phyloP scores from a whole-genome alignment of 441 rosid genomes.

The Erysimum pusillum region DNA sequence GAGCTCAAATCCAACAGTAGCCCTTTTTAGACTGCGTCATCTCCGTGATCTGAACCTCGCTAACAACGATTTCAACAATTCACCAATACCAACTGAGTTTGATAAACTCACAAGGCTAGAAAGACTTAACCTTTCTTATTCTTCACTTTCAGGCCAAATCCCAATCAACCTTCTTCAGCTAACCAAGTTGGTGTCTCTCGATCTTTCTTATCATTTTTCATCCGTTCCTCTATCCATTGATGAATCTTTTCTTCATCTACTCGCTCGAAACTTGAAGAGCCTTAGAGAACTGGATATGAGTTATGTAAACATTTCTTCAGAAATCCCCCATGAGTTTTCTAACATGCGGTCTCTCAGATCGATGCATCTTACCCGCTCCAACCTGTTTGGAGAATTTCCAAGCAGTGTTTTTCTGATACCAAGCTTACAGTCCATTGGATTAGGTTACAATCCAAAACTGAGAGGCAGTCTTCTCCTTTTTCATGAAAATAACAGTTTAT shows the following conservation, averaged over 20 bases:
- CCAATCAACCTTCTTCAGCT: constrained; percentile 40
- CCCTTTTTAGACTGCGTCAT: too few relatives aligned
- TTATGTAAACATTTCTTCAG: not conserved
- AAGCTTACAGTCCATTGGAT: not conserved
- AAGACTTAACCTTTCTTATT: not conserved
- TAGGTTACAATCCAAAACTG: not conserved
- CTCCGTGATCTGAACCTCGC: too few relatives aligned
- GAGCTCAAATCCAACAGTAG: too few relatives aligned
- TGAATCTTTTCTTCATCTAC: not conserved
- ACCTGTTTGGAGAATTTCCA: not conserved
- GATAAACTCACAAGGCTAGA: not conserved
- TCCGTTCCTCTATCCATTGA: not conserved
- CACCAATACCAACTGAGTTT: too few relatives aligned
- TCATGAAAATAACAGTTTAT: not conserved
- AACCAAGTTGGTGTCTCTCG: constrained; percentile 15
- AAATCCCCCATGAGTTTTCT: not conserved
- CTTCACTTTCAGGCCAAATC: constrained; percentile 6
- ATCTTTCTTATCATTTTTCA: not conserved
- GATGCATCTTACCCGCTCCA: not conserved
- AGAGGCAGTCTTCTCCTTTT: not conserved
- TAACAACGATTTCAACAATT: too few relatives aligned
- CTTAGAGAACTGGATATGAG: too few relatives aligned
- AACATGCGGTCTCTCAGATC: not conserved
- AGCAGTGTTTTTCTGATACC: not conserved
- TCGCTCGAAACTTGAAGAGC: too few relatives aligned